Conservation (phyloP, 1,284 basidiomycete species). For the Neonothopanus nambi region DNA sequence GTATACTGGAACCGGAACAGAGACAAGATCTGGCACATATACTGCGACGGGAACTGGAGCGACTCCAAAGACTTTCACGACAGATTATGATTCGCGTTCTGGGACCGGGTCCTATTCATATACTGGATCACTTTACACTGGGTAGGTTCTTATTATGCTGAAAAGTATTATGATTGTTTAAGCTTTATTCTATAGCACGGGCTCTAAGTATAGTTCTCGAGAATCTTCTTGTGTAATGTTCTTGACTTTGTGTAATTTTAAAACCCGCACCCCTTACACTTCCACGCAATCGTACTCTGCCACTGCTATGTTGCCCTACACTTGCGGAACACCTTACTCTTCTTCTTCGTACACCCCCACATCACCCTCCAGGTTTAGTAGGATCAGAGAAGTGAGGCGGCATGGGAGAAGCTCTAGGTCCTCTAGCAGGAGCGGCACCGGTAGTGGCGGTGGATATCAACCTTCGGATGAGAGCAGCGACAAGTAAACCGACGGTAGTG, state of each 20-base stretch:
- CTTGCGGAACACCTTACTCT: conserved; percentile 6
- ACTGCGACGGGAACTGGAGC: conserved; percentile 35
- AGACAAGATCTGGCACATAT: conserved; percentile 18
- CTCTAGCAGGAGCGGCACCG: conserved; percentile 27
- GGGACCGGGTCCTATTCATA: conserved; percentile 6
- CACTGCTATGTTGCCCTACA: conserved; percentile 24
- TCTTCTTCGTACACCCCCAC: conserved; percentile 13
- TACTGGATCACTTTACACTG: conserved; percentile 10
- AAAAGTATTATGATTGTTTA: not conserved
- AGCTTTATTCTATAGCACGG: not conserved
- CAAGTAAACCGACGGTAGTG: conserved; percentile 21
- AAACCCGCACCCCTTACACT: conserved; percentile 27
- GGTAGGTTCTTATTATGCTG: not conserved
- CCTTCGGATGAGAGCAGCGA: conserved; percentile 22
- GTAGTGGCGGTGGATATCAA: conserved; percentile 12
- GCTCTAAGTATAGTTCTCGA: not conserved
- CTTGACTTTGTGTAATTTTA: conserved; percentile 4
- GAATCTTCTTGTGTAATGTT: conserved; percentile 23
- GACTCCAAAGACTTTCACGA: conserved; percentile 47
- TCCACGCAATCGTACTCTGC: conserved; percentile 26
- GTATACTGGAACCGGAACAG: conserved; percentile 24
- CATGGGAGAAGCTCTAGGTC: conserved; percentile 36
- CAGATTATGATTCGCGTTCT: conserved; percentile 8
- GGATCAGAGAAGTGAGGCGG: conserved; percentile 59
- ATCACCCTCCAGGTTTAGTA: conserved; percentile 39